Base-by-base conservation (phyloP, 1,284 basidiomycete species). In the Ceratobasidium sp. region DNA sequence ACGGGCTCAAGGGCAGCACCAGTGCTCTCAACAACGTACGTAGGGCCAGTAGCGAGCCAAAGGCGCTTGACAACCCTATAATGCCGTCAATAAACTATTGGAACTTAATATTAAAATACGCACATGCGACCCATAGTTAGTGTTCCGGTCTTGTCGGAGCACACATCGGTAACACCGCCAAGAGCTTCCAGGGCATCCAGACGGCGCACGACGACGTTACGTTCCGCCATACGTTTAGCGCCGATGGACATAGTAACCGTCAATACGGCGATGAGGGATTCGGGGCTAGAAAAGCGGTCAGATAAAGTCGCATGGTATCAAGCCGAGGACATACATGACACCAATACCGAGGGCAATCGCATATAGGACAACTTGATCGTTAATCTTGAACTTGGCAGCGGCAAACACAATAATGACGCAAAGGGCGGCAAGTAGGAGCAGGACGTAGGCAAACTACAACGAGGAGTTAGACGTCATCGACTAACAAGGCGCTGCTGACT, bases 131-230 rank as follows among this genome's bases (percentile, higher is more conserved):
- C 73, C 63, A 66, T 66, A 3, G 73, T 76, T n/a, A 77, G 42
- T 1, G 73, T 77, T 44, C 91, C 88, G 6, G 87, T 89, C 87
- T 91, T 91, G 84, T 91, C 90, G 3, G 89, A 89, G 82, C 89
- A 90, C 63, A 91, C 81, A 51, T 91, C 88, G 49, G 88, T 88
- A 80, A 92, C 89, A 51, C 87, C 87, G 0, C 91, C 91, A 7
- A 92, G 87, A 0, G 91, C 91, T 83, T 87, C 91, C 80, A 91
- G 89, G 0, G 90, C 91, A 66, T 90, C 88, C 73, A 92, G 85
- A 78, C 88, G 88, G 81, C 91, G 92, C 81, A 89, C 89, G 1
- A 92, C 56, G 23, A 88, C 86, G 80, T 87, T 83, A 64, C 88
- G 85, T 69, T 85, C 85, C 12, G 87, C 89, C 90, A 91, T 91